Percentiles rank a stretch among this genome's conserved stretches.
Evolutionary conservation across 352 stramenopile genomes (phyloP).

Genomic region (Stramenopiles sp.): DNA sequence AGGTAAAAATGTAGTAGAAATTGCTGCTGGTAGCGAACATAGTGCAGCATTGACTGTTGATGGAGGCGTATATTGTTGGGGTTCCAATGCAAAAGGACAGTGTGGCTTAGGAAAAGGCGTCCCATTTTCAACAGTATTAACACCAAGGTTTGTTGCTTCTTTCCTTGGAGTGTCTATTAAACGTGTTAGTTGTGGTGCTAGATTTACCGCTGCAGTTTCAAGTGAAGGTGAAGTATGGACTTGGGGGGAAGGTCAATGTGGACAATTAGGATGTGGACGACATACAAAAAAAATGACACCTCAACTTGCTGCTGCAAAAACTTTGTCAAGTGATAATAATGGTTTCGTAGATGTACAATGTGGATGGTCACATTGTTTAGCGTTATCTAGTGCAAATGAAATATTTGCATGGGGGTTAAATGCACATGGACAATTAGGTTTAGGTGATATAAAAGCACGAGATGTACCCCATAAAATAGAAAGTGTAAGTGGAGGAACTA

Average conservation of each 20-base stretch:
- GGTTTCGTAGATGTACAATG: slow-evolving; percentile 35
- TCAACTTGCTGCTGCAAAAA: slow-evolving; percentile 8
- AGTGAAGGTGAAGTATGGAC: slow-evolving; percentile 38
- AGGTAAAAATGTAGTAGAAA: slow-evolving; percentile 11
- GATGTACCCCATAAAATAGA: slow-evolving; percentile 17
- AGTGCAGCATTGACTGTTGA: slow-evolving; percentile 2
- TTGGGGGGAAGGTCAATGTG: slow-evolving; percentile 37
- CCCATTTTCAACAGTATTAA: no score
- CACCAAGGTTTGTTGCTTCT: no score
- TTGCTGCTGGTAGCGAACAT: slow-evolving; percentile 12
- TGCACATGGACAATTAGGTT: slow-evolving; percentile 43
- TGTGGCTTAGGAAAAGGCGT: slow-evolving; percentile 8
- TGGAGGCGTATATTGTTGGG: slow-evolving; percentile 13
- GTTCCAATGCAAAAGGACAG: slow-evolving; percentile 11
- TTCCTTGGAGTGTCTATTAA: no score
- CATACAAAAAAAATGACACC: background rate
- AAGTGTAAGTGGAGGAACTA: no score
- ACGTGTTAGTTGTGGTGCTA: slow-evolving; percentile 40
- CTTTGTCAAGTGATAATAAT: slow-evolving; percentile 19
- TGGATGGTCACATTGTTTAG: slow-evolving; percentile 41
- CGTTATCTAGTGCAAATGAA: slow-evolving; percentile 29
- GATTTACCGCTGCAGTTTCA: slow-evolving; percentile 46
- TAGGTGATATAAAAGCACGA: slow-evolving; percentile 22
- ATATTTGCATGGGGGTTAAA: slow-evolving; percentile 54
- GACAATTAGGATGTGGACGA: slow-evolving; percentile 17